Percentiles rank a stretch among this genome's conserved stretches.
Conservation (phyloP, 208 protist genomes). For the Crithidia expoeki region DNA sequence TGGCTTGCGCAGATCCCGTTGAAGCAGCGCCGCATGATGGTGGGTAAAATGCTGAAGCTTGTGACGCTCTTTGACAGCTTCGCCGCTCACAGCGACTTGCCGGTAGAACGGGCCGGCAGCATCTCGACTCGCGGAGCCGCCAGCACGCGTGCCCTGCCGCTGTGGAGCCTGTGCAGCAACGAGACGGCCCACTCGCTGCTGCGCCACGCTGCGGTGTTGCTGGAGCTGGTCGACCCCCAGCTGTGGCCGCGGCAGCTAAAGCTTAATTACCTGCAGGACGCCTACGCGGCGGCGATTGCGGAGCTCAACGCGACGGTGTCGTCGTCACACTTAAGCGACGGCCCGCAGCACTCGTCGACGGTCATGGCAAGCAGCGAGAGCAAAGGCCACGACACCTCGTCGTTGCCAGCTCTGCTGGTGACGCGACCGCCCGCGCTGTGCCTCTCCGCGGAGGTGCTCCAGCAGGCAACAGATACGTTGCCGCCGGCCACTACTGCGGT, state of each 20-base stretch:
- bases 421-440: conserved; percentile 11
- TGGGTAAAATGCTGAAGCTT: conserved; percentile 61
- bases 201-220: conserved; percentile 26
- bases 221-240: conserved; percentile 28
- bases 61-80: conserved; percentile 77
- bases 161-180: conserved; percentile 48
- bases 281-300: conserved; percentile 19
- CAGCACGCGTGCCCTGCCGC: conserved; percentile 36
- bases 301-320: conserved; percentile 27
- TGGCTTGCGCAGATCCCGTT: conserved; percentile 55
- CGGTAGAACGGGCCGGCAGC: conserved; percentile 41
- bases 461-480: conserved; percentile 14
- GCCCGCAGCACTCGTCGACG: conserved; percentile 5
- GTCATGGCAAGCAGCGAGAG: conserved; percentile 11
- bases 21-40: conserved; percentile 44
- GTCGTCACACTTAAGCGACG: conserved; percentile 8
- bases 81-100: conserved; percentile 73
- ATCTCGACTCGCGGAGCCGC: conserved; percentile 52
- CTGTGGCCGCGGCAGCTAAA: conserved; percentile 32
- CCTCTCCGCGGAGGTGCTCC: conserved; percentile 22
- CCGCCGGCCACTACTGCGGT: neutral
- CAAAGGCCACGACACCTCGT: conserved; percentile 6
- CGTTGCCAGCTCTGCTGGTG: neutral
- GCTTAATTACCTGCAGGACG: conserved; percentile 24
- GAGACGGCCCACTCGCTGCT: conserved; percentile 36